Evolutionary conservation across 164 flowering plant species (phyloP).

Genomic region (Umbellularia californica): DNA sequence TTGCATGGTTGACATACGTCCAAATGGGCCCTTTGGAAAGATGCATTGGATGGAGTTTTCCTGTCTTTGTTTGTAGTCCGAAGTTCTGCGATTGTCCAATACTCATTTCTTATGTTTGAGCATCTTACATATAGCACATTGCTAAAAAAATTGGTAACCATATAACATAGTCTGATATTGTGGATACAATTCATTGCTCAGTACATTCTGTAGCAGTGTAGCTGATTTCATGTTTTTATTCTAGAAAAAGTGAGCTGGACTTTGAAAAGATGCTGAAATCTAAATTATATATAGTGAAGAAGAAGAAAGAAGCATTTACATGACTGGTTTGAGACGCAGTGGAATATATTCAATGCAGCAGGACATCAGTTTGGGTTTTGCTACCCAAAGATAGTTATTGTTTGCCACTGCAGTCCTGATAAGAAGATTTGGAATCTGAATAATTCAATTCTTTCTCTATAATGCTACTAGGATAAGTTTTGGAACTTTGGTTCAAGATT

Average conservation of each 20-base stretch:
- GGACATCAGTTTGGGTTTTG: conserved; percentile 2
- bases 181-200: neutral
- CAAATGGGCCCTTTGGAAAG: too few relatives aligned
- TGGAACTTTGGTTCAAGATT: neutral
- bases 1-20: too few relatives aligned
- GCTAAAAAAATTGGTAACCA: neutral
- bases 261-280: neutral
- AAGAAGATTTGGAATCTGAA: neutral
- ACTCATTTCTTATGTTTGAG: neutral
- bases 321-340: neutral
- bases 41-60: too few relatives aligned
- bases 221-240: neutral
- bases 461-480: neutral
- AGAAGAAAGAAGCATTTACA: neutral
- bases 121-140: neutral
- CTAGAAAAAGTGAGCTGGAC: neutral
- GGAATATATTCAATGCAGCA: neutral
- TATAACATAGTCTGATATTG: neutral
- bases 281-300: neutral
- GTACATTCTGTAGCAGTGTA: neutral
- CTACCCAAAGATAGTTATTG: neutral
- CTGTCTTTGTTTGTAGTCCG: neutral
- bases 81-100: neutral
- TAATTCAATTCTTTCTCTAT: neutral
- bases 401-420: neutral